Base-by-base conservation (phyloP, 148 eudicot species). In the Rhododendron molle region DNA sequence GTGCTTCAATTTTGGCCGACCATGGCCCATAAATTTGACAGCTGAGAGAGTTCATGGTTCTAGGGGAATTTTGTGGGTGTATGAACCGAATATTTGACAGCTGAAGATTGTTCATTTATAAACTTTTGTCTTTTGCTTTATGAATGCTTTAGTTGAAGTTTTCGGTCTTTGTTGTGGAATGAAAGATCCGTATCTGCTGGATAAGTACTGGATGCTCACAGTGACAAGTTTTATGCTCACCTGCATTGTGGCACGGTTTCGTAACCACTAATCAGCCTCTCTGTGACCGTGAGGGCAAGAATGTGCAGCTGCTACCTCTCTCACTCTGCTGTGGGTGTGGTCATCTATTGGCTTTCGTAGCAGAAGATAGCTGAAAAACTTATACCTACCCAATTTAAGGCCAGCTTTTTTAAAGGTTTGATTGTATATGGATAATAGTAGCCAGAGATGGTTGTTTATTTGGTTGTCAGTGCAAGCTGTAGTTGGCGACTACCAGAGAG, bases 331-430 rank as follows among this genome's bases (percentile, higher is more conserved):
- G 38, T 30, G 76, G 76, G 76, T 71, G 18, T 15, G 38, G 40
- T 74, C 78, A 2, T 40, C 11, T 21, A 11, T 21, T 40, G 13
- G 49, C 52, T 43, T 40, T 76, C 44, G 28, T 11, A 74, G 76
- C 40, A n/a, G 76, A 71, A 71, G 32, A 28, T 16, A 43, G 78
- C 78, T 74, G 78, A 74, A 74, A 74, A 34, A 18, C 8, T 38
- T 47, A 18, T 38, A 5, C 13, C 5, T 3, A 12, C 5, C 30
- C 52, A 77, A 43, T 9, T 40, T 10, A 43, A 77, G 50, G 47
- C 47, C 80, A 38, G 14, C 26, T 78, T 78, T 78, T 76, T 78
- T 30, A n/a, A 78, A 78, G 52, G 56, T 78, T 46, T 43, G 80
- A 10, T 14, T 40, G 32, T 23, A 23, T 4, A 20, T 56, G 65